Evolutionary conservation across 176 grass and related monocot species (phyloP), one percentile per base, ranked within the genome.

Genomic region (Aegilops speltoides): DNA sequence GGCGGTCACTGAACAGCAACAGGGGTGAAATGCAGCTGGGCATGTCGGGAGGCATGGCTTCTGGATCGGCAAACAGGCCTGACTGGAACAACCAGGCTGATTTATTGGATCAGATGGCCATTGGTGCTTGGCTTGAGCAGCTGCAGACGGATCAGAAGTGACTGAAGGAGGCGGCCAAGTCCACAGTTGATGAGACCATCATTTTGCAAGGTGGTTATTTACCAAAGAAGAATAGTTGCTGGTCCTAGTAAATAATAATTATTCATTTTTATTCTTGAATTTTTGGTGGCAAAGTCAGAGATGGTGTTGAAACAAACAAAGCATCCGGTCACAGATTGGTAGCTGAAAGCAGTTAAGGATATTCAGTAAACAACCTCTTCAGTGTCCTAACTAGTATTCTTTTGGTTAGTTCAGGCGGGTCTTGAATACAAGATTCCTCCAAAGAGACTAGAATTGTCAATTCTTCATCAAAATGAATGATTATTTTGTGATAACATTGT

Each of bases 121-220:
- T 90, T 52, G 88, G 91, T 83, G 90, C 95, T 82, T 98, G 95
- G 95, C 79, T 98, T 78, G 91, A 98, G 65, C 88, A 90, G 65
- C 90, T 98, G 93, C 88, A 92, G 52, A 61, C 88, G 56, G 91
- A 95, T 67, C 93, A 91, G 54, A 91, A 91, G 56, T 91, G 83
- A 85, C 31, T 76, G 3, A 74, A 72, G 33, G 82, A 79, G 43
- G 43, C 12, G 43, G 43, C 43, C 0, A 46, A 46, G 73, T 31
- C 57, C 50, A 19, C 50, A 54, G 50, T 68, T 29, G 70, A 86
- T 59, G 69, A 40, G 57, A 63, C 62, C 19, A 23, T 85, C 50
- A 2, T 88, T 91, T 91, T 91, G 70, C 82, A 52, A 78, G 7
- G 50, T 54, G 68, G 14, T 84, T 84, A 87, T 79, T 81, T 91